Evolutionary conservation across 768 basidiomycete species (phyloP).

Genomic region (Suillus americanus): DNA sequence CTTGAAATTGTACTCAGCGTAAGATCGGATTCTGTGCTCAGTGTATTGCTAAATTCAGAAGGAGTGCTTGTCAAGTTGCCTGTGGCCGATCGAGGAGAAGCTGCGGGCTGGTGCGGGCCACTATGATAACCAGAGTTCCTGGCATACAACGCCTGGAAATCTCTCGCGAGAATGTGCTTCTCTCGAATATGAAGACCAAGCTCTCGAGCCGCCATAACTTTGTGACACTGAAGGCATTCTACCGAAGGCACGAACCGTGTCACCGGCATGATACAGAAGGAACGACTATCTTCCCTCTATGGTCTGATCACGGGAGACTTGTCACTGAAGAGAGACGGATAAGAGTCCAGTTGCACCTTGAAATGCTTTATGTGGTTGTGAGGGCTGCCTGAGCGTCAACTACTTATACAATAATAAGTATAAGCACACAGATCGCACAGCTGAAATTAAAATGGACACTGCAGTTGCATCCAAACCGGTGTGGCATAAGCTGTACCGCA

Average conservation of each 20-base stretch:
- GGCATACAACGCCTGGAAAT: not conserved
- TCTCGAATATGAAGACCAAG: not conserved
- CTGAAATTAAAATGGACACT: not conserved
- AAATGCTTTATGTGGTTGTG: not conserved
- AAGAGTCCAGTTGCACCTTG: not conserved
- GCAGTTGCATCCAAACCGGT: not conserved
- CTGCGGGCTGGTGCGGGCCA: not conserved
- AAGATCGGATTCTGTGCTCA: constrained; percentile 1
- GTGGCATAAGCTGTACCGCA: not conserved
- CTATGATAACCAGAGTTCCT: not conserved
- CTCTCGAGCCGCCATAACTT: not conserved
- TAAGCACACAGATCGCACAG: not conserved
- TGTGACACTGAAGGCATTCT: not conserved
- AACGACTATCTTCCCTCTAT: not conserved
- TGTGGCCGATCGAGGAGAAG: not conserved
- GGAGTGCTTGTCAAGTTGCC: not conserved
- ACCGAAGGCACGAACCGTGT: not conserved
- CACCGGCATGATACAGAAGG: not conserved
- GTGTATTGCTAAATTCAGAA: not conserved
- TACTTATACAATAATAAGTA: not conserved
- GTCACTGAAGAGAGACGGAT: not conserved
- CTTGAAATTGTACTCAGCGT: constrained; percentile 8
- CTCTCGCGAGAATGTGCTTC: not conserved
- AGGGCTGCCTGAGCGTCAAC: not conserved
- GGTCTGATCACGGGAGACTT: not conserved